Conservation (phyloP, 2,329 filamentous ascomycete species). For the Tolypocladium cylindrosporum region DNA sequence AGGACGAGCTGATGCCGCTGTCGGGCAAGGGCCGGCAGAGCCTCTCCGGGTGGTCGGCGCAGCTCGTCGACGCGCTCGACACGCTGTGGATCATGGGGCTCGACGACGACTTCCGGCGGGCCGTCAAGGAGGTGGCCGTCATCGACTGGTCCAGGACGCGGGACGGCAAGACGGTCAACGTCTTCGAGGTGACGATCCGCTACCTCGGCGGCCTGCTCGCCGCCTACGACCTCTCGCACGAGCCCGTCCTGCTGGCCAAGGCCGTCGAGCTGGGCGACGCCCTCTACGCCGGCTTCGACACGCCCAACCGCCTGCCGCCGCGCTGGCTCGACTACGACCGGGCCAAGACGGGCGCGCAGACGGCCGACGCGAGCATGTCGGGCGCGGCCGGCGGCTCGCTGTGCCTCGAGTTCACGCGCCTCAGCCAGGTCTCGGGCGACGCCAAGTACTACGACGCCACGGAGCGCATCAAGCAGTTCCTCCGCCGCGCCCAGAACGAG, state of each 20-base stretch:
- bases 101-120: constrained; percentile 42
- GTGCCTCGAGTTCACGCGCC: constrained; percentile 63
- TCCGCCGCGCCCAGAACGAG: constrained; percentile 53
- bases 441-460: constrained; percentile 68
- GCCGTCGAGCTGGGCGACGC: constrained; percentile 43
- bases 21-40: constrained; percentile 33
- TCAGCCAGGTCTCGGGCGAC: constrained; percentile 64
- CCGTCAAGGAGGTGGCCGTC: constrained; percentile 34
- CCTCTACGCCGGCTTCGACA: constrained; percentile 44
- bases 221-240: constrained; percentile 40
- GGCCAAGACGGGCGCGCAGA: constrained; percentile 27
- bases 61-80: constrained; percentile 49
- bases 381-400: constrained; percentile 51
- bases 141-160: constrained; percentile 45
- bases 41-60: constrained; percentile 47
- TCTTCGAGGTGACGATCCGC: constrained; percentile 55
- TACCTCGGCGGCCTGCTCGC: constrained; percentile 42
- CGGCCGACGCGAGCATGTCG: constrained; percentile 25
- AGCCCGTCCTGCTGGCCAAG: constrained; percentile 36
- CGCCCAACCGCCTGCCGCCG: constrained; percentile 40
- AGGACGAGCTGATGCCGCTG: constrained; percentile 44
- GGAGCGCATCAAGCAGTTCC: constrained; percentile 60
- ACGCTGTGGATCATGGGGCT: constrained; percentile 51
- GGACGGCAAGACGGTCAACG: constrained; percentile 32
- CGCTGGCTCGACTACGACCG: constrained; percentile 33